Conservation (phyloP, 2,329 filamentous ascomycete species). For the Nemania sp. region DNA sequence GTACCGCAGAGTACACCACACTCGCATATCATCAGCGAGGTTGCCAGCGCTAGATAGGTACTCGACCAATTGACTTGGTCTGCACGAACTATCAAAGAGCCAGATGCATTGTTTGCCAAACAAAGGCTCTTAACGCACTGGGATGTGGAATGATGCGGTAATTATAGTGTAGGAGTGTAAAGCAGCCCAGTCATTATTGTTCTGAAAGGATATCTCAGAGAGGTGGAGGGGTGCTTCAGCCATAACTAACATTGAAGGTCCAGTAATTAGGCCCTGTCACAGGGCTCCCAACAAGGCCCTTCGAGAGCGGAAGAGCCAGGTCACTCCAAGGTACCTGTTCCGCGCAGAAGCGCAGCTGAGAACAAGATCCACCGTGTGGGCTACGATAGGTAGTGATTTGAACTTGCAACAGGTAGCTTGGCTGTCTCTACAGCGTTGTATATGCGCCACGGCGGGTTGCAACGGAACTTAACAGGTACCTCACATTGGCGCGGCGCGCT, state of each 20-base stretch:
- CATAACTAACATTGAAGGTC: slow-evolving; percentile 6
- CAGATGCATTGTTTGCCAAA: neutral
- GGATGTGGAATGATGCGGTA: neutral
- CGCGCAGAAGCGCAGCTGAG: slow-evolving; percentile 12
- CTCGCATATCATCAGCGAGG: neutral
- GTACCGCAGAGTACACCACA: slow-evolving; percentile 17
- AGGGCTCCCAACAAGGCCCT: slow-evolving; percentile 15
- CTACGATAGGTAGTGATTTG: slow-evolving; percentile 9
- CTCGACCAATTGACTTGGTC: neutral
- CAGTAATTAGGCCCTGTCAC: slow-evolving; percentile 20
- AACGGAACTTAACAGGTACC: slow-evolving; percentile 5
- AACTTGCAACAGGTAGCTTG: slow-evolving; percentile 4
- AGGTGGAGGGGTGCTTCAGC: slow-evolving; percentile 15
- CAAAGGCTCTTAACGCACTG: neutral
- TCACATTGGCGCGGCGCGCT: slow-evolving; percentile 6
- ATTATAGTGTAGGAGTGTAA: too few species aligned
- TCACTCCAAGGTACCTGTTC: slow-evolving; percentile 21
- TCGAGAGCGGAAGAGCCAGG: slow-evolving; percentile 5
- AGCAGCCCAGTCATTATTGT: neutral
- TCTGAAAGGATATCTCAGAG: slow-evolving; percentile 17
- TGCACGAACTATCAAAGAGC: neutral
- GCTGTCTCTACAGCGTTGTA: neutral
- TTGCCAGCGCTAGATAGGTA: neutral
- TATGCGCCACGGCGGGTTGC: neutral
- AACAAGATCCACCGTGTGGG: slow-evolving; percentile 11